phyloP scores from a whole-genome alignment of 495 filamentous ascomycete species.

The Hypoxylon intermedium region DNA sequence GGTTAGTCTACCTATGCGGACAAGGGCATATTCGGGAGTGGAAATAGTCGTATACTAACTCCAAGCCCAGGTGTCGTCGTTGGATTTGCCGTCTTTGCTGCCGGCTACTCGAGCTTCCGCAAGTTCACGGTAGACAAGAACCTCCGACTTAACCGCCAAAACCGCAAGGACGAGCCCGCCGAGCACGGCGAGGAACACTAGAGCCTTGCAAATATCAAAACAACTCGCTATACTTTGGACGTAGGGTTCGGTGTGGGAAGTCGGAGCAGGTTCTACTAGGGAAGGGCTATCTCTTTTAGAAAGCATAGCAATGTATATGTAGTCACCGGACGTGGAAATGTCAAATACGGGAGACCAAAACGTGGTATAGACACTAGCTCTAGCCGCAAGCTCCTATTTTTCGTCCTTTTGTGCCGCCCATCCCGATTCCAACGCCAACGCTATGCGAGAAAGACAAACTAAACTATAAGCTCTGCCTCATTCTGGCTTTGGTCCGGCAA shows the following conservation, averaged over 20 bases:
- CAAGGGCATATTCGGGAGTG: background rate
- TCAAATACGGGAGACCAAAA: slow-evolving; percentile 37
- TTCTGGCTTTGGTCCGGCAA: slow-evolving; percentile 87
- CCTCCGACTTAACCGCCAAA: slow-evolving; percentile 74
- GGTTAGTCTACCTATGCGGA: slow-evolving; percentile 63
- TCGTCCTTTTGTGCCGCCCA: slow-evolving; percentile 24
- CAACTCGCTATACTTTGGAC: background rate
- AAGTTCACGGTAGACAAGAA: slow-evolving; percentile 91
- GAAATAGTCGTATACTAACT: slow-evolving; percentile 16
- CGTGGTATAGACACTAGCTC: slow-evolving; percentile 36
- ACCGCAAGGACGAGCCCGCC: slow-evolving; percentile 50
- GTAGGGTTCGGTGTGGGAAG: slow-evolving; percentile 2
- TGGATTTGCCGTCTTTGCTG: slow-evolving; percentile 68
- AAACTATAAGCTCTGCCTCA: slow-evolving; percentile 48
- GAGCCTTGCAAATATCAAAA: slow-evolving; percentile 49
- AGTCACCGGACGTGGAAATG: slow-evolving; percentile 32
- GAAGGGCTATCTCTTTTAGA: slow-evolving; percentile 29
- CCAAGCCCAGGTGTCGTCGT: slow-evolving; percentile 77
- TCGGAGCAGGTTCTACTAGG: slow-evolving; percentile 18
- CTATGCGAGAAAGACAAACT: slow-evolving; percentile 47
- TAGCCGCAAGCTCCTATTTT: slow-evolving; percentile 29
- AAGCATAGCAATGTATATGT: slow-evolving; percentile 42
- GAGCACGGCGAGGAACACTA: slow-evolving; percentile 34
- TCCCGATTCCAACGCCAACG: slow-evolving; percentile 50
- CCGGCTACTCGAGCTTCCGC: slow-evolving; percentile 75